These are phyloP conservation scores for Exophiala dermatitidis DNA, from an alignment of 2,329 filamentous ascomycete species.

Conservation along the genomic window DNA sequence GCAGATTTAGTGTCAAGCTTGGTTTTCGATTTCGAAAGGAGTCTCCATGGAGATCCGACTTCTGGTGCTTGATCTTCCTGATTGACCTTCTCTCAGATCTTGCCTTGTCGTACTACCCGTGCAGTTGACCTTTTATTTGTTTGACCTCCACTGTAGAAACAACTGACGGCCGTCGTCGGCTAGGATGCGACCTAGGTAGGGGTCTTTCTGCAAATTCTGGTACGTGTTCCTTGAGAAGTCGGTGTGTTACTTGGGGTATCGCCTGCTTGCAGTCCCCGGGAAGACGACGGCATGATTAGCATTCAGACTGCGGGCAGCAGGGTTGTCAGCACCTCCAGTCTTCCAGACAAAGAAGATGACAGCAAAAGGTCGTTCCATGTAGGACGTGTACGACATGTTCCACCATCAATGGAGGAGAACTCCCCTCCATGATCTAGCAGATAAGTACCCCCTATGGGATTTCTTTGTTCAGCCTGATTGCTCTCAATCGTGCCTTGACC, in stretches of 20 bases:
- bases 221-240: slow-evolving; percentile 12
- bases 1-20: neutral
- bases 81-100: neutral
- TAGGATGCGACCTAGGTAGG: slow-evolving; percentile 4
- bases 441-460: slow-evolving; percentile 4
- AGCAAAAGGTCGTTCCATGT: neutral
- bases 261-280: neutral
- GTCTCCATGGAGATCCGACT: no score
- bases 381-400: slow-evolving; percentile 16
- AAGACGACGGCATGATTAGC: slow-evolving; percentile 1
- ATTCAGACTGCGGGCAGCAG: slow-evolving; percentile 1
- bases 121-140: slow-evolving; percentile 2
- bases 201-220: slow-evolving; percentile 6
- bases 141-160: neutral
- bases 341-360: slow-evolving; percentile 16
- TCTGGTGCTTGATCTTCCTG: neutral
- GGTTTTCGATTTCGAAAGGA: neutral
- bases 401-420: neutral
- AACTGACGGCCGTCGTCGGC: neutral
- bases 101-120: slow-evolving; percentile 7
- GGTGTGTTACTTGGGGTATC: slow-evolving; percentile 7
- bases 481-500: slow-evolving; percentile 6
- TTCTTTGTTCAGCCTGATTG: slow-evolving; percentile 1
- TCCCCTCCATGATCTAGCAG: neutral
- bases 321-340: slow-evolving; percentile 1